A percentile compares a stretch with the other conserved stretches of the same genome.
These are phyloP conservation scores for Chlorella sorokiniana DNA, from an alignment of 139 green algal genomes.

Conservation along the genomic window DNA sequence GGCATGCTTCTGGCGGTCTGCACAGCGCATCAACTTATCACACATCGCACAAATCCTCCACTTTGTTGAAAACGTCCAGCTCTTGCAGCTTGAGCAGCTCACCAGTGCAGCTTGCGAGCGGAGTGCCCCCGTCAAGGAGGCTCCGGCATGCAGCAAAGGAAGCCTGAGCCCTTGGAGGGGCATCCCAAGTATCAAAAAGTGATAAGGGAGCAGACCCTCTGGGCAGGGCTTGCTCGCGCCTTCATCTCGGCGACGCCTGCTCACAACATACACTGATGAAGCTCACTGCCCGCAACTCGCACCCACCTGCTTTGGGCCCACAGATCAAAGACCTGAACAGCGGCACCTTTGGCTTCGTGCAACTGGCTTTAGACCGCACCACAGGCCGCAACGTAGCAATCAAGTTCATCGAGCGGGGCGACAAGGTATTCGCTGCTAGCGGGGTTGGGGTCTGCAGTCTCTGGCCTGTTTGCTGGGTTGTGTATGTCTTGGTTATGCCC, in stretches of 20 bases:
- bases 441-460: not conserved
- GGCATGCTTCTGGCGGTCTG: no score
- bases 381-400: slow-evolving; percentile 79
- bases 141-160: slow-evolving; percentile 6
- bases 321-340: slow-evolving; percentile 64
- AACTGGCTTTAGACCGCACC: slow-evolving; percentile 70
- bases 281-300: not conserved
- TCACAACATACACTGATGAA: not conserved
- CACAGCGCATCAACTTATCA: no score
- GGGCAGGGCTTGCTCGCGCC: not conserved
- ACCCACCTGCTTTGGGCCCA: not conserved
- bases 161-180: slow-evolving; percentile 25
- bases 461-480: no score
- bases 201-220: no score
- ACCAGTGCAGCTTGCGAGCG: not conserved
- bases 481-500: no score
- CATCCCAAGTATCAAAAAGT: slow-evolving; percentile 46
- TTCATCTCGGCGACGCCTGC: not conserved
- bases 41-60: no score
- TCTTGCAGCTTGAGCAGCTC: not conserved
- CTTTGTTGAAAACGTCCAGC: no score
- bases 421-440: slow-evolving; percentile 56
- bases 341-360: slow-evolving; percentile 92
- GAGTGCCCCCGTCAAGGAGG: not conserved
- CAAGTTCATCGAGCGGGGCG: slow-evolving; percentile 84